These are phyloP conservation scores for Eucalyptus rudis DNA, from an alignment of 345 rosid species.

Conservation along the genomic window DNA sequence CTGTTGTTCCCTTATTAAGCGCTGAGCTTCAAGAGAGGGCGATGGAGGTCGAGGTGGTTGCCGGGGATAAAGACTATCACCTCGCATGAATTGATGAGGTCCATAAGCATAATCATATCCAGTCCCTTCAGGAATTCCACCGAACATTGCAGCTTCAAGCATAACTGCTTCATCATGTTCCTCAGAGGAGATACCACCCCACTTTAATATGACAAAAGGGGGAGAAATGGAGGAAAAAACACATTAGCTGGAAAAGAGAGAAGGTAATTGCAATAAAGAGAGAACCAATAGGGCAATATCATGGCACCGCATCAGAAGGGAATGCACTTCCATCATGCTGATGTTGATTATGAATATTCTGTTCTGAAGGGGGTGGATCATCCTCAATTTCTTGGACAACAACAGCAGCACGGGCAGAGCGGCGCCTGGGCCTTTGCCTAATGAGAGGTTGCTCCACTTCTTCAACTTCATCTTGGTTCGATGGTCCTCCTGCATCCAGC, in stretches of 20 bases:
- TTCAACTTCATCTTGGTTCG: constrained; percentile 56
- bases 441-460: constrained; percentile 67
- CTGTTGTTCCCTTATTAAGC: constrained; percentile 97
- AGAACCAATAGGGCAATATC: neutral
- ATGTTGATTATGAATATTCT: constrained; percentile 18
- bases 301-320: constrained; percentile 65
- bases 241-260: neutral
- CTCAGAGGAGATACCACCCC: constrained; percentile 99
- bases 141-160: constrained; percentile 99
- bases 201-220: constrained; percentile 27
- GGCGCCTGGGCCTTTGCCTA: constrained; percentile 55
- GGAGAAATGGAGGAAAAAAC: neutral
- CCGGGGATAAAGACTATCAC: constrained; percentile 34
- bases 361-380: constrained; percentile 48
- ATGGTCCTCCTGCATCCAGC: constrained; percentile 55
- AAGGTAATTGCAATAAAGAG: neutral
- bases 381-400: constrained; percentile 31
- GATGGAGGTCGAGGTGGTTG: constrained; percentile 70
- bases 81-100: constrained; percentile 51
- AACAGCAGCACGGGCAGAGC: constrained; percentile 28
- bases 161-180: constrained; percentile 99
- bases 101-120: constrained; percentile 47
- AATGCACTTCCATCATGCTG: constrained; percentile 34
- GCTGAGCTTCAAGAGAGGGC: constrained; percentile 89
- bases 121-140: constrained; percentile 83